Percentiles rank a stretch among this genome's conserved stretches.
Conservation (phyloP, 1,139 yeast species). For the Pichia sp. region DNA sequence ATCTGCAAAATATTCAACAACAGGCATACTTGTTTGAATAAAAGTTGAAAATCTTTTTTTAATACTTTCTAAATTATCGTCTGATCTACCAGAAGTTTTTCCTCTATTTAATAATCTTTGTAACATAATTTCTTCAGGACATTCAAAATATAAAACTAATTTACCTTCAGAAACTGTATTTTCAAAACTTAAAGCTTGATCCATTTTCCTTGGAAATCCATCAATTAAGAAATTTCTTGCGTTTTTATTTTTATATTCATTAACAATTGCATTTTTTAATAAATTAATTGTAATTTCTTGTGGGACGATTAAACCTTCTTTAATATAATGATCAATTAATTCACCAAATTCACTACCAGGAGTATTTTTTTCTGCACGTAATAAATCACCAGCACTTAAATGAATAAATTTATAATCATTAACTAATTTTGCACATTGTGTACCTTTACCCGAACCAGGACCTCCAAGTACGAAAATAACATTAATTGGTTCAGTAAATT, state of each 20-base stretch:
- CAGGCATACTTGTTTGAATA: constrained; percentile 90
- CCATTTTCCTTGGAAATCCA: constrained; percentile 98
- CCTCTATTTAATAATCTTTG: constrained; percentile 84
- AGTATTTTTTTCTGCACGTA: constrained; percentile 86
- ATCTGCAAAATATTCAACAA: constrained; percentile 73
- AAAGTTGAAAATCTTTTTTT: constrained; percentile 84
- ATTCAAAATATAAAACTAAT: constrained; percentile 84
- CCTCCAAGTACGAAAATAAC: constrained; percentile 87
- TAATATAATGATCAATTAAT: constrained; percentile 74
- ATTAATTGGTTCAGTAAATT: constrained; percentile 35
- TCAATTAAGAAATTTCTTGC: constrained; percentile 69
- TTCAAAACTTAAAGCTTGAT: constrained; percentile 91
- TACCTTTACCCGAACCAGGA: constrained; percentile 95
- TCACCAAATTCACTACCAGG: constrained; percentile 80
- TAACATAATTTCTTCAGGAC: constrained; percentile 89
- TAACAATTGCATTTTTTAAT: constrained; percentile 71
- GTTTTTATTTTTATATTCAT: constrained; percentile 44
- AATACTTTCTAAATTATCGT: constrained; percentile 88
- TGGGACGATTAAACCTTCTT: constrained; percentile 89
- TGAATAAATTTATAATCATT: constrained; percentile 78
- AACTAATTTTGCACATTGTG: constrained; percentile 86
- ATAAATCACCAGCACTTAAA: constrained; percentile 88
- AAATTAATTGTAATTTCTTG: constrained; percentile 90
- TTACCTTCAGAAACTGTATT: constrained; percentile 68
- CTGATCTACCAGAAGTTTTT: constrained; percentile 88